Conservation (phyloP, 495 filamentous ascomycete species). For the Antarctomyces pellizariae region DNA sequence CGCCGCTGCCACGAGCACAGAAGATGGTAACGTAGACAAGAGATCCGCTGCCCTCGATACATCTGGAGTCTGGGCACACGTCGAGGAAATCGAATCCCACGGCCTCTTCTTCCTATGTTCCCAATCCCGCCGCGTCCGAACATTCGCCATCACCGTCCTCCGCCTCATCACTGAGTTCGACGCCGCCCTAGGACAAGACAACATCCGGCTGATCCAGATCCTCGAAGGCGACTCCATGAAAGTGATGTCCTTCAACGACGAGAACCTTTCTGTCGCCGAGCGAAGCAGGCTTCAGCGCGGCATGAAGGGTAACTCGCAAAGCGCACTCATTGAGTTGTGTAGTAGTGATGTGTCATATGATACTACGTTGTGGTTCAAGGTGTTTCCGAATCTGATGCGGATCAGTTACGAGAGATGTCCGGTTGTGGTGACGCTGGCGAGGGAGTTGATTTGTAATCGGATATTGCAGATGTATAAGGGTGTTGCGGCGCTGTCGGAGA, state of each 20-base stretch:
- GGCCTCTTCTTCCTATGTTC: slow-evolving; percentile 97
- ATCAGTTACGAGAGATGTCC: slow-evolving; percentile 80
- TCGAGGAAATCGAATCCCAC: slow-evolving; percentile 92
- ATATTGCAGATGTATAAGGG: slow-evolving; percentile 79
- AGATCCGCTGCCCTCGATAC: slow-evolving; percentile 58
- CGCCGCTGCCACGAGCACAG: slow-evolving; percentile 34
- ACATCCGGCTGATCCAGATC: slow-evolving; percentile 58
- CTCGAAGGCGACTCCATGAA: slow-evolving; percentile 73
- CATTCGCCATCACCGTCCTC: slow-evolving; percentile 79
- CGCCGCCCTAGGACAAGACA: slow-evolving; percentile 54
- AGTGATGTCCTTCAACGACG: slow-evolving; percentile 82
- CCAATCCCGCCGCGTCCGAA: slow-evolving; percentile 68
- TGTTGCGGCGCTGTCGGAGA: slow-evolving; percentile 57
- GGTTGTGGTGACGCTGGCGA: slow-evolving; percentile 66
- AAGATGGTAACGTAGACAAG: slow-evolving; percentile 31
- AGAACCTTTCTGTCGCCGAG: slow-evolving; percentile 77
- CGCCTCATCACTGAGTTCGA: slow-evolving; percentile 89
- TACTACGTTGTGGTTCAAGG: slow-evolving; percentile 85
- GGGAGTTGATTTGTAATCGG: slow-evolving; percentile 78
- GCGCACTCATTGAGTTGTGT: slow-evolving; percentile 79
- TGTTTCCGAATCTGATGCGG: slow-evolving; percentile 86
- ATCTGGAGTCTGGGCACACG: slow-evolving; percentile 68
- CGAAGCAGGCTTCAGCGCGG: slow-evolving; percentile 80
- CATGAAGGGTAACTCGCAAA: slow-evolving; percentile 62
- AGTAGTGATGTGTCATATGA: slow-evolving; percentile 91